Conservation (phyloP, 2,329 filamentous ascomycete species). For the Cercospora zeina region DNA sequence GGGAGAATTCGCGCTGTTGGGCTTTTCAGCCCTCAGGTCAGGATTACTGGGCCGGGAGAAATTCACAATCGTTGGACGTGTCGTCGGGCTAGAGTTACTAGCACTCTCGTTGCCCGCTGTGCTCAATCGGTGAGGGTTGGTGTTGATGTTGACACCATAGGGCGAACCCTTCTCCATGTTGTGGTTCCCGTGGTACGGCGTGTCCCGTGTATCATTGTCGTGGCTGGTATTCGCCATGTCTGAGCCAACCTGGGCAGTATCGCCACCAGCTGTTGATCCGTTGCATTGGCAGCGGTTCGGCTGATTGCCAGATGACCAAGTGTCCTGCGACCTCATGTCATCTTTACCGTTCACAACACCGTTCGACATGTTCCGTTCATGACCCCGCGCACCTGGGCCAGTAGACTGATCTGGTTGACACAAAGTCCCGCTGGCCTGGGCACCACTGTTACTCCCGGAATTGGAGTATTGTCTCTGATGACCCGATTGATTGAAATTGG, state of each 20-base stretch:
- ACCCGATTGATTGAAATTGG: neutral
- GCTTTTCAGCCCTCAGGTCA: neutral
- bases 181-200: neutral
- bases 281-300: too few species aligned
- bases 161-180: neutral
- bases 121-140: neutral
- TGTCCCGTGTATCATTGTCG: neutral
- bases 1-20: neutral
- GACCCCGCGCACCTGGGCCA: too few species aligned
- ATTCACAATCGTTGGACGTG: neutral
- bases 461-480: neutral
- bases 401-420: too few species aligned
- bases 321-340: too few species aligned
- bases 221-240: too few species aligned
- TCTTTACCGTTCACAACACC: too few species aligned
- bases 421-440: too few species aligned
- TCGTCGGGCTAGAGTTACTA: neutral
- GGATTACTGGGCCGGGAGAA: neutral
- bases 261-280: too few species aligned
- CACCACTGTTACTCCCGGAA: too few species aligned
- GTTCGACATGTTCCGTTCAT: too few species aligned
- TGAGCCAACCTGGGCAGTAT: too few species aligned
- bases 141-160: neutral
- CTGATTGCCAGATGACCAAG: too few species aligned
- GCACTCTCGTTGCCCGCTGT: neutral